Percentiles rank a stretch among this genome's conserved stretches.
Conservation (phyloP, 2,329 filamentous ascomycete genomes). For the Apiospora pterosperma region DNA sequence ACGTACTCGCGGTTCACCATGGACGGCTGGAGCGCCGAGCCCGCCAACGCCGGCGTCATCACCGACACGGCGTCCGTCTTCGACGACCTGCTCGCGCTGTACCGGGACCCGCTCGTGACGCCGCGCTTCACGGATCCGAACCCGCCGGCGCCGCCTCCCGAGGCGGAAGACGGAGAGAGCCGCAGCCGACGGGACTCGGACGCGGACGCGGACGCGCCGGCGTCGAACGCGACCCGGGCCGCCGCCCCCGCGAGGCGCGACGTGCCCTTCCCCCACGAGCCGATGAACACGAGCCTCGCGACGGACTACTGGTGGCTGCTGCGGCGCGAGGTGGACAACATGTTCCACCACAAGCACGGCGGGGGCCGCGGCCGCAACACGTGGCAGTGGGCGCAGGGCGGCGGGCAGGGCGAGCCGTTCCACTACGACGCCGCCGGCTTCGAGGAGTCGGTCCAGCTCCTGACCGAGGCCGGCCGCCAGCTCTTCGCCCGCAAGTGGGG, state of each 20-base stretch:
- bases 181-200: slow-evolving; percentile 25
- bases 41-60: slow-evolving; percentile 38
- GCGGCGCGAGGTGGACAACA: slow-evolving; percentile 26
- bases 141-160: slow-evolving; percentile 25
- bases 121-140: slow-evolving; percentile 36
- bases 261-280: slow-evolving; percentile 8
- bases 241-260: too few relatives aligned
- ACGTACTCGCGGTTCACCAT: slow-evolving; percentile 47
- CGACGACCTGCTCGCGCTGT: slow-evolving; percentile 43
- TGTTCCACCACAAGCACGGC: slow-evolving; percentile 41
- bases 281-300: slow-evolving; percentile 18
- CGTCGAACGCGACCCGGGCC: too few relatives aligned
- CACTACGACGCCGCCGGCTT: slow-evolving; percentile 36
- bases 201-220: slow-evolving; percentile 31
- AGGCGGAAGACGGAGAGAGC: slow-evolving; percentile 19
- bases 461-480: slow-evolving; percentile 30
- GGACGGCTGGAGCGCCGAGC: slow-evolving; percentile 38
- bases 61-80: slow-evolving; percentile 43
- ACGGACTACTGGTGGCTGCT: slow-evolving; percentile 26
- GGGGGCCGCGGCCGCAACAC: slow-evolving; percentile 34
- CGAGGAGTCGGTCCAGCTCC: slow-evolving; percentile 27
- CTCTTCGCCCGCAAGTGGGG: slow-evolving; percentile 42
- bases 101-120: slow-evolving; percentile 35
- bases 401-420: slow-evolving; percentile 38
- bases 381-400: slow-evolving; percentile 39